phyloP scores from a whole-genome alignment of 371 early-diverging fungal genomes.

The Capillidium heterosporum region DNA sequence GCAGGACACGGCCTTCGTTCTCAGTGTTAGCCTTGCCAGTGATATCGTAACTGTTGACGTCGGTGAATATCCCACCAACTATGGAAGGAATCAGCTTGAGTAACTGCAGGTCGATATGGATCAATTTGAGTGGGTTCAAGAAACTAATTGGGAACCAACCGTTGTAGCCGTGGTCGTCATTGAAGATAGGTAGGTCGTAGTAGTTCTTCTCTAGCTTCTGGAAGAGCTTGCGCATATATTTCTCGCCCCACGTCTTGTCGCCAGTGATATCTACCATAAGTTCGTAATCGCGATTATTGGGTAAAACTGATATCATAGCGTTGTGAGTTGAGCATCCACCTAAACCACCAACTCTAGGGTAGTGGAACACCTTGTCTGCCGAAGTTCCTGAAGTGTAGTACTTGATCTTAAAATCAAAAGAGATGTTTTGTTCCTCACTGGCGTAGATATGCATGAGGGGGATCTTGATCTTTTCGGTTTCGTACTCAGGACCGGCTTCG shows the following conservation, averaged over 20 bases:
- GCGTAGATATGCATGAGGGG: not conserved
- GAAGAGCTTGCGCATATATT: not conserved
- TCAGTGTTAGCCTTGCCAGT: not conserved
- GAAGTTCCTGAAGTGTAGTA: not conserved
- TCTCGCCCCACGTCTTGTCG: not conserved
- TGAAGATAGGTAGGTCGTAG: not conserved
- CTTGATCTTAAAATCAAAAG: not conserved
- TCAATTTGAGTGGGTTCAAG: not conserved
- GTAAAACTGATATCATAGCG: not conserved
- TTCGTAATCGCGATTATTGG: not conserved
- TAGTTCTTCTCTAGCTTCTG: not conserved
- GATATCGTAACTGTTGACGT: not conserved
- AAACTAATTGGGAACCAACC: constrained; percentile 1
- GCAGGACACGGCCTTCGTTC: not conserved
- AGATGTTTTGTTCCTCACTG: not conserved
- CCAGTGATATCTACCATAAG: not conserved
- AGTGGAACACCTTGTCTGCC: not conserved
- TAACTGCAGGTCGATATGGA: not conserved
- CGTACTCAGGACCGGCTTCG: not conserved
- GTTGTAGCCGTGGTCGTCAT: not conserved
- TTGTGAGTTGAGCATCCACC: not conserved
- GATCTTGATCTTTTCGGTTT: not conserved
- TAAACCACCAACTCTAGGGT: not conserved
- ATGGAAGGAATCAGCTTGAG: not conserved
- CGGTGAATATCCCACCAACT: not conserved